Evolutionary conservation across 768 basidiomycete species (phyloP), one percentile per base, ranked within the genome.

Genomic region (Tubosaeta sp.): DNA sequence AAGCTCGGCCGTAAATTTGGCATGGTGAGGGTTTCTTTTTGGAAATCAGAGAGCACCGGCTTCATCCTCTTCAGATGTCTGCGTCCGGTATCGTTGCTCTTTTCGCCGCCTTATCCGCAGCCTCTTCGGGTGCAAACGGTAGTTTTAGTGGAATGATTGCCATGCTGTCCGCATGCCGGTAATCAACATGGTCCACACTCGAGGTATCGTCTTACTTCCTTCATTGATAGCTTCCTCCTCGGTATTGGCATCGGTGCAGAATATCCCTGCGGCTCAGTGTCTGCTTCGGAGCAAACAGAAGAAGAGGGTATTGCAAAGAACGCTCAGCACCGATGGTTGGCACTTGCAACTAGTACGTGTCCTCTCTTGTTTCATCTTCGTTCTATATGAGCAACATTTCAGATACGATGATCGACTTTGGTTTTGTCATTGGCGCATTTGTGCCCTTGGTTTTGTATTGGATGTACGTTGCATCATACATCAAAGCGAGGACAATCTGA

Each of bases 191-290:
- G 9, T 47, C 32, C 11, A n/a, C 12, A 13, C 10, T 11, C 24
- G 32, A 2, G 31, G 0, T 27, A 42, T 21, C 22, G 9, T 32
- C 47, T 46, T 35, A 54, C 29, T 3, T 39, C 21, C 13, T 4
- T 18, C 19, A 13, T 24, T 3, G 10, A 55, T 49, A 90, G 90
- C 7, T 94, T 94, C 74, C 68, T 96, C 1, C 76, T 94, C 40
- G 94, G 94, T 32, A 86, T 94, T 48, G 93, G 93, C 21, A 77
- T 93, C 0, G 90, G 91, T 5, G 89, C 88, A 5, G 89, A 90
- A 66, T 94, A 94, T 57, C 94, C 94, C 7, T 90, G 90, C 55
- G 93, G 94, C 22, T 87, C 86, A 0, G 90, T 93, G 14, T 88
- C 91, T 5, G 87, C 86, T 7, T 86, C 90, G 2, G 94, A 96